Evolutionary conservation across 1,284 basidiomycete species (phyloP).

Genomic region (Veloporphyrellus conicus): DNA sequence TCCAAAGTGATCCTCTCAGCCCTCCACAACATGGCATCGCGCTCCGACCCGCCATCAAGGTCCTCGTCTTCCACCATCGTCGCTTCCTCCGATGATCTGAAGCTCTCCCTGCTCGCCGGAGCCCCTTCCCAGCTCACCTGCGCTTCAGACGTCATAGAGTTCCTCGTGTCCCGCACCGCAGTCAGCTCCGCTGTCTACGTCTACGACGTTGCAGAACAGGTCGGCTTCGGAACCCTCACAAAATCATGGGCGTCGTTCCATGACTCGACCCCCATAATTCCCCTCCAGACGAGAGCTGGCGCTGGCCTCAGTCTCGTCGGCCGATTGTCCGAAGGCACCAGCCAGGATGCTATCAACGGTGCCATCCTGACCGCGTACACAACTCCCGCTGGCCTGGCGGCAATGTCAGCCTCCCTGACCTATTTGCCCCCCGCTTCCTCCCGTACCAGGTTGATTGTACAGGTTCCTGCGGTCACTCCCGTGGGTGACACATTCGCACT

Average conservation of each 20-base stretch:
- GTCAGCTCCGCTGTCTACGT: constrained; percentile 68
- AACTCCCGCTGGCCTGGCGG: constrained; percentile 68
- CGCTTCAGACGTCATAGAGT: constrained; percentile 66
- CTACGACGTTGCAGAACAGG: constrained; percentile 77
- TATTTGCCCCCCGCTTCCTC: constrained; percentile 60
- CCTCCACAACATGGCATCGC: too few relatives aligned
- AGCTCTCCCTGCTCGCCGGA: constrained; percentile 15
- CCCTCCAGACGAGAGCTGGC: constrained; percentile 82
- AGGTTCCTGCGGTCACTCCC: constrained; percentile 70
- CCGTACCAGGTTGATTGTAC: constrained; percentile 66
- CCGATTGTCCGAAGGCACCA: constrained; percentile 73
- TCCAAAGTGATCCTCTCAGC: too few relatives aligned
- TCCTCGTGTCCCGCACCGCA: constrained; percentile 50
- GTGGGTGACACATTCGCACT: constrained; percentile 64
- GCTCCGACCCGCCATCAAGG: neutral
- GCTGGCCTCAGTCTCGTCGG: constrained; percentile 83
- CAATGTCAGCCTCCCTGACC: constrained; percentile 71
- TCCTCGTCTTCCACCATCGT: constrained; percentile 22
- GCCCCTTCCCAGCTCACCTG: constrained; percentile 38
- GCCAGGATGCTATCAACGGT: constrained; percentile 54
- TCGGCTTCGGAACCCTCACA: constrained; percentile 69
- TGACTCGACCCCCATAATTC: constrained; percentile 54
- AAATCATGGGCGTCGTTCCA: constrained; percentile 51
- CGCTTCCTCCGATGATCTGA: constrained; percentile 21
- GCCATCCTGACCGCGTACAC: constrained; percentile 72